These are phyloP conservation scores for Solanum chaucha DNA, from an alignment of 257 asterid species.

Conservation along the genomic window DNA sequence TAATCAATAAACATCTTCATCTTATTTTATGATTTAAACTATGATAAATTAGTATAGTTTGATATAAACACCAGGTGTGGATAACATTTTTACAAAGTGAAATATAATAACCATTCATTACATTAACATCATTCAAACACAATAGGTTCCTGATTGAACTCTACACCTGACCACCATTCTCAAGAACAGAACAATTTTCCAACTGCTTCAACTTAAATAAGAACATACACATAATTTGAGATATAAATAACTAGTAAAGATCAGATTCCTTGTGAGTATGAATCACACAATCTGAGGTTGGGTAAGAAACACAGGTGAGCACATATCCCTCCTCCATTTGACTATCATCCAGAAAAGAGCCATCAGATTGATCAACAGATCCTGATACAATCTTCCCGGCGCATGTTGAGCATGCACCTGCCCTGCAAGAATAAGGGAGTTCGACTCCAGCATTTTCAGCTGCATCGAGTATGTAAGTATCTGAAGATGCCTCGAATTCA, in stretches of 20 bases:
- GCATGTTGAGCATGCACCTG: constrained; percentile 91
- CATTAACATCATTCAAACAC: background rate
- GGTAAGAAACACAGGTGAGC: constrained; percentile 77
- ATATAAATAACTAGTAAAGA: constrained; percentile 28
- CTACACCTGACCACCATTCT: background rate
- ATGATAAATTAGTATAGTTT: too few species aligned
- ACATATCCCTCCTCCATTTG: constrained; percentile 46
- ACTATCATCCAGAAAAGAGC: constrained; percentile 59
- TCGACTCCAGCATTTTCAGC: constrained; percentile 72
- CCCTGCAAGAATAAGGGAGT: constrained; percentile 83
- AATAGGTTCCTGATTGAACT: background rate
- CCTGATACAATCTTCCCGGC: constrained; percentile 59
- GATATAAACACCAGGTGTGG: background rate
- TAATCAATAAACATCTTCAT: background rate
- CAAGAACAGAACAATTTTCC: background rate
- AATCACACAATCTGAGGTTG: constrained; percentile 68
- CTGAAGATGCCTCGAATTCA: constrained; percentile 58
- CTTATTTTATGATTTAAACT: background rate
- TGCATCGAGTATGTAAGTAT: constrained; percentile 59
- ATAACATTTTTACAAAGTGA: background rate
- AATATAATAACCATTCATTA: background rate
- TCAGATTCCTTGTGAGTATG: constrained; percentile 78
- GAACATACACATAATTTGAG: background rate
- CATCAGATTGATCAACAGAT: constrained; percentile 63
- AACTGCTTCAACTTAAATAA: background rate